Base-by-base conservation (phyloP, 2,329 filamentous ascomycete genomes). In the Colletotrichum sp. region DNA sequence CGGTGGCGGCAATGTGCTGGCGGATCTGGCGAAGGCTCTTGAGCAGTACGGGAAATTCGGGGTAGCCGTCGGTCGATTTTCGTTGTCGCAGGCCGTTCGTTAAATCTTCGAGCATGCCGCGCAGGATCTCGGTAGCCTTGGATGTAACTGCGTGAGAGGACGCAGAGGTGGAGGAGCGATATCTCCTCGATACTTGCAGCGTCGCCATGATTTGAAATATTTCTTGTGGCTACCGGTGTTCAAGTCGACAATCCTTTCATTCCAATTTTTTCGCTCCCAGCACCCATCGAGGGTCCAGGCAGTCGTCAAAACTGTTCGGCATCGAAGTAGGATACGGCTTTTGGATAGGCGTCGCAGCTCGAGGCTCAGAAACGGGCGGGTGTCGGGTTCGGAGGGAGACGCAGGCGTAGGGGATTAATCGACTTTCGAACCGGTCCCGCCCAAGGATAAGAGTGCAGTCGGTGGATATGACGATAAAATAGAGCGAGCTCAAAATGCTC, bases 11-110 rank as follows among this genome's bases (percentile, higher is more conserved):
- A 32, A 92, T 84, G 77, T 91, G 87, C 75, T 95, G 94, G 80
- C 93, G 91, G 75, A 96, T 90, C 68, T 92, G 89, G 78, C 92
- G 90, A 72, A 95, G 87, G 69, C 88, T 87, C 78, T 91, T 89
- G 77, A 90, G 83, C 44, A 93, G 85, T 9, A 85, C 84, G 6
- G 84, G 80, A 24, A 87, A 85, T 12, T 89, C 84, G 16, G 91
- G 90, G 78, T 90, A 92, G 26, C 85, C 87, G 74, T 84, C 80
- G 15, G 81, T 80, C 52, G 81, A 72, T 7, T 79, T 81, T 8
- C 85, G 77, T 6, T 84, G 76, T 7, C 78, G 74, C 3, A 87
- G 77, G 24, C 83, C 83, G 16, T 84, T 80, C 69, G 85, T 80
- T 60, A 91, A 81, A 78, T 84, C 80, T 66, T 91, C 88, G 78